These are phyloP conservation scores for Volvariella surrecta DNA, from an alignment of 1,284 basidiomycete species.

Conservation along the genomic window DNA sequence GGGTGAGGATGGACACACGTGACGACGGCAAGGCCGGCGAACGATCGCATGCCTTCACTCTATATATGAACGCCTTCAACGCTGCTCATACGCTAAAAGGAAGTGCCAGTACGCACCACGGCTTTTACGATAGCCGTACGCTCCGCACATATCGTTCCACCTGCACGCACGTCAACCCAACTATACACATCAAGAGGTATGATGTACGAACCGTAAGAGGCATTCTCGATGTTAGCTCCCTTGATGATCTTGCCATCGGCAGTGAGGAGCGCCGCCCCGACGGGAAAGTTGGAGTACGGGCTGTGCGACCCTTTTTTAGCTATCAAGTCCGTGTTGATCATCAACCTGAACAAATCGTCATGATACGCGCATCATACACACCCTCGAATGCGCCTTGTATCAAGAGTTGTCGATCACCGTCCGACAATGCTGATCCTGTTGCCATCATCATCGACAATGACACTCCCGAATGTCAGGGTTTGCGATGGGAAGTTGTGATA, in stretches of 20 bases:
- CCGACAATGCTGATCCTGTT: constrained; percentile 15
- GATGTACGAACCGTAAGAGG: constrained; percentile 63
- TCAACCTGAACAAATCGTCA: neutral
- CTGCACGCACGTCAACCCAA: constrained; percentile 24
- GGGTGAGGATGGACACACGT: constrained; percentile 37
- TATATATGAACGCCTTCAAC: constrained; percentile 21
- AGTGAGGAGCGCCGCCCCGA: constrained; percentile 77
- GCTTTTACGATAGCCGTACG: constrained; percentile 84
- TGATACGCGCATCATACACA: constrained; percentile 10
- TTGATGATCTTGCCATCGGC: constrained; percentile 65
- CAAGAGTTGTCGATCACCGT: constrained; percentile 25
- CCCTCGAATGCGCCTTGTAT: constrained; percentile 36
- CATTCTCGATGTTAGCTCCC: constrained; percentile 88
- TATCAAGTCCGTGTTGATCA: constrained; percentile 10
- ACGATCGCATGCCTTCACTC: constrained; percentile 68
- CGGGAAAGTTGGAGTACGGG: constrained; percentile 82
- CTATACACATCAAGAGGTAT: neutral
- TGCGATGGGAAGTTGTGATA: neutral
- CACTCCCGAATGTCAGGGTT: too few species aligned
- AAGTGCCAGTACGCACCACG: constrained; percentile 42
- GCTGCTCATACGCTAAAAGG: neutral
- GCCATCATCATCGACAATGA: neutral
- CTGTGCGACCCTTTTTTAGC: constrained; percentile 47
- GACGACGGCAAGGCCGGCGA: constrained; percentile 67
- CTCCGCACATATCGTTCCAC: constrained; percentile 82